Base-by-base conservation (phyloP, 164 flowering plant genomes). In the Piper betle region DNA sequence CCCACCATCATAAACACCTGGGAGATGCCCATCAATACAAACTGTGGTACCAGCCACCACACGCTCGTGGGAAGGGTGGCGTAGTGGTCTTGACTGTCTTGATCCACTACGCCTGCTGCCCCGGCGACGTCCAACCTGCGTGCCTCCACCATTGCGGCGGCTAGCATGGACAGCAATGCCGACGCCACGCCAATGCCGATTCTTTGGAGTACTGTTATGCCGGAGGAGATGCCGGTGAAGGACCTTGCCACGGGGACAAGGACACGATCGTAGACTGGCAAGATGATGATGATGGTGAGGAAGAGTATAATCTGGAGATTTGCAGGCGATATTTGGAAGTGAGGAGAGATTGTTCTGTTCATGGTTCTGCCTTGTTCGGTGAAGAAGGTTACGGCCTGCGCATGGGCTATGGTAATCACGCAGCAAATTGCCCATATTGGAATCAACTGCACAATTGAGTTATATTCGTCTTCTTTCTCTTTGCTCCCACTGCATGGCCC, bases 191-290 rank as follows among this genome's bases (percentile, higher is more conserved):
- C 73, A 53, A 37, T 54, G 46, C 73, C 76, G 15, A 73, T 69
- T 33, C 73, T 66, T 38, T 69, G 73, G 39, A 69, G 70, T 62
- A 64, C 59, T 37, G 73, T 59, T 60, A 73, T 66, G 25, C 76
- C 73, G 19, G 63, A 63, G 40, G 57, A 56, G 58, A 39, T 41
- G 20, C 73, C 59, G 7, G 69, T 66, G 54, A 69, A 17, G 6
- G 7, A 1, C 56, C 67, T 66, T 2, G 67, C 61, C 25, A 69
- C 16, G 5, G 73, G 76, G 43, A 73, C 71, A 37, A 73, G 43
- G 4, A 63, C 18, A 17, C 73, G 65, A 20, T 73, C 73, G 59
- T 73, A 73, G 50, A 73, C 46, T 2, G 73, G 70, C 53, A 73
- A 54, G 67, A 69, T 33, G 37, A 73, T 41, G 9, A 66, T 43